Evolutionary conservation across 495 filamentous ascomycete species (phyloP), one percentile per base, ranked within the genome.

Genomic region (Parathielavia appendiculata): DNA sequence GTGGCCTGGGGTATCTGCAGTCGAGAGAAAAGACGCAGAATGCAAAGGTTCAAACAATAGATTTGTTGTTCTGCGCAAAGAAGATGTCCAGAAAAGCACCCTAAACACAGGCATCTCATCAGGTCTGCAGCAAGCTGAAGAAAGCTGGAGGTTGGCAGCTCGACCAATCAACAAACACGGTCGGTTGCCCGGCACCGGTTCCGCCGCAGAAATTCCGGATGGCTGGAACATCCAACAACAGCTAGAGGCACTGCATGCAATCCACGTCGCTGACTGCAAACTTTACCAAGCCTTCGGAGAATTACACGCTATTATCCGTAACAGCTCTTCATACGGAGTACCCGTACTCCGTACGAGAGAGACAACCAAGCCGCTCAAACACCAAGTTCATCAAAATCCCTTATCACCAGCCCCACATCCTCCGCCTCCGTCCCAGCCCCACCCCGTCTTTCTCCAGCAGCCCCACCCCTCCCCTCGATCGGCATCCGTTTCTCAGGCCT

Each of bases 331-430:
- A n/a, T n/a, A n/a, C n/a, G n/a, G n/a, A n/a, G n/a, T n/a, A n/a
- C n/a, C n/a, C n/a, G n/a, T n/a, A n/a, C n/a, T n/a, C n/a, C n/a
- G n/a, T n/a, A n/a, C n/a, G n/a, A n/a, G n/a, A n/a, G n/a, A n/a
- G n/a, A n/a, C n/a, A n/a, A n/a, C n/a, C n/a, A n/a, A n/a, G n/a
- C n/a, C n/a, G 26, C 6, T 30, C 26, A 30, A 3, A 67, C 65
- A 44, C 72, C 71, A 41, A 77, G 60, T 60, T 74, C 75, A 48
- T 77, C 75, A 59, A 77, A 77, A 57, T 77, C 75, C 56, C 69
- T 62, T 46, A 77, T 76, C 51, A 75, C 63, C 10, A 71, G 75
- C 6, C 64, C 70, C 44, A 68, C 59, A 16, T 60, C 69, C n/a
- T 68, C 69, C 4, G 62, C 64, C 40, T 58, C 55, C 30, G 16